Base-by-base conservation (phyloP, 176 grass and related monocot species). In the Aegilops longissima region DNA sequence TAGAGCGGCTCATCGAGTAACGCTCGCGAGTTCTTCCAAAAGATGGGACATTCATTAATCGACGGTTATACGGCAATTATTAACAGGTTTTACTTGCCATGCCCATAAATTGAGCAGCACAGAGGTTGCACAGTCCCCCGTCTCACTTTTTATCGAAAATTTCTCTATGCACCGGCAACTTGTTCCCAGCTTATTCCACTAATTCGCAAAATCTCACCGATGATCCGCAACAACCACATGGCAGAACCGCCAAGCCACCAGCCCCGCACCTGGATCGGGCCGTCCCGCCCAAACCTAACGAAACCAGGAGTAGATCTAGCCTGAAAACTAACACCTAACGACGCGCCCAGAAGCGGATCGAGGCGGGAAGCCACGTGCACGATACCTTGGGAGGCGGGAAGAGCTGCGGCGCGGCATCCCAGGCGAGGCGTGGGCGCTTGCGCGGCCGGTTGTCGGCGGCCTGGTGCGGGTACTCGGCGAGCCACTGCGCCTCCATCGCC, bases 401-500 rank as follows among this genome's bases (percentile, higher is more conserved):
- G 21, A 95, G 78, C 30, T 87, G 90, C 47, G 90, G 87, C 40
- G 78, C 84, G 30, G 84, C 90, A 86, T 98, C 93, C 96, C 96
- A 98, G 10, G 90, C 87, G 40, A 98, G 82, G 23, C 96, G 84
- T 10, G 81, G 78, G 44, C 96, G 90, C 91, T 98, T 98, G 42
- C 93, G 90, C 70, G 96, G 96, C 73, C 93, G 90, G 81, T 92
- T 92, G 70, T 95, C 93, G 21, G 80, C 69, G 64, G 68, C 69
- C 88, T 87, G 93, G 79, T 94, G 90, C 81, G 96, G 88, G 76
- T 91, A 90, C 69, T 98, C 96, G 45, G 88, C 86, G 39, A 98
- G 83, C 96, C 93, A 94, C 88, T 94, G 96, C 18, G 93, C 94
- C 86, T 95, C 90, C 96, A 98, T 98, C 80, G 45, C 78, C 80